These are phyloP conservation scores for Jamesozyma lodderae DNA, from an alignment of 805 yeast species.

Conservation along the genomic window DNA sequence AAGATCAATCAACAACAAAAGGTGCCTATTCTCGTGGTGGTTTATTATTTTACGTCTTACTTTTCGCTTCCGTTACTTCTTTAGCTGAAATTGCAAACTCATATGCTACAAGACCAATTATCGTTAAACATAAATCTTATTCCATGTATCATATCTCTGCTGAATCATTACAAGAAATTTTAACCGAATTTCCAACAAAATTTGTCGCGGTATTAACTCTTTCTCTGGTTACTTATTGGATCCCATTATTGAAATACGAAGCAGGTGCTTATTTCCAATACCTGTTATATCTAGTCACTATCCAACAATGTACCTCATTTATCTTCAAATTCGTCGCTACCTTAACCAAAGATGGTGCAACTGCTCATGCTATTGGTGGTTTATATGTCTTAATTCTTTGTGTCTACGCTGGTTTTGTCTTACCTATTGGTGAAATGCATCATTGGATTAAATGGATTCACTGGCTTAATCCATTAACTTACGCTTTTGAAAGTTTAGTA, in stretches of 20 bases:
- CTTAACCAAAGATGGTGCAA: constrained; percentile 42
- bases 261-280: constrained; percentile 50
- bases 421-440: constrained; percentile 38
- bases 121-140: constrained; percentile 55
- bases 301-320: constrained; percentile 45
- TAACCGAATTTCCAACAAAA: constrained; percentile 51
- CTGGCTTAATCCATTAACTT: constrained; percentile 40
- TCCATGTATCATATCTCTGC: constrained; percentile 58
- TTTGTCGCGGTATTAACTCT: constrained; percentile 41
- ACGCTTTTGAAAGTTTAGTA: constrained; percentile 46
- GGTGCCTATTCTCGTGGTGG: constrained; percentile 61
- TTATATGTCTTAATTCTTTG: constrained; percentile 46
- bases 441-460: constrained; percentile 57
- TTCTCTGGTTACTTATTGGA: constrained; percentile 42
- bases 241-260: constrained; percentile 41
- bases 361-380: constrained; percentile 51
- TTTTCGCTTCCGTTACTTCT: constrained; percentile 52
- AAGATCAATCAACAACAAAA: constrained; percentile 34
- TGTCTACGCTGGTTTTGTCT: constrained; percentile 48
- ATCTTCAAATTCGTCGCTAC: constrained; percentile 48
- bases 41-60: constrained; percentile 48
- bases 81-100: constrained; percentile 52
- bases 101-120: constrained; percentile 53
- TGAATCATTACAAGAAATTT: constrained; percentile 48
- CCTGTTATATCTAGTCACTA: constrained; percentile 36